Percentiles rank a stretch among this genome's conserved stretches.
Evolutionary conservation across 768 basidiomycete genomes (phyloP).

Genomic region (Amanita phalloides): DNA sequence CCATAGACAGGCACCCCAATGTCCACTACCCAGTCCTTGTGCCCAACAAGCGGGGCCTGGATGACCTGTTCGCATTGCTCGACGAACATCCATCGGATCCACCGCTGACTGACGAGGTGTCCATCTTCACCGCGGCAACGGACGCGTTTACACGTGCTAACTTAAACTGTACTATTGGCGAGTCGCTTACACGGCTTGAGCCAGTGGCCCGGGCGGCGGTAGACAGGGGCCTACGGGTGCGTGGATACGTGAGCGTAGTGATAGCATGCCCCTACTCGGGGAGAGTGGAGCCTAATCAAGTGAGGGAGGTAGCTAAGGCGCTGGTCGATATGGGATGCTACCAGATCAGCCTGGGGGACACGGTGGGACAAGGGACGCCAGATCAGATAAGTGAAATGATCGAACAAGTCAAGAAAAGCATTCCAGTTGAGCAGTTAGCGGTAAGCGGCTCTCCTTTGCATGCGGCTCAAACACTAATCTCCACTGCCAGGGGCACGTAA

Average conservation of each 20-base stretch:
- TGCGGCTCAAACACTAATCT: not conserved
- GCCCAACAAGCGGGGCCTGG: constrained; percentile 71
- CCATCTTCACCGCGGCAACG: constrained; percentile 83
- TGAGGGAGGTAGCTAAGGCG: constrained; percentile 59
- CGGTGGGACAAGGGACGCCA: constrained; percentile 80
- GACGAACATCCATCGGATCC: constrained; percentile 20
- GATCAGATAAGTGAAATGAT: constrained; percentile 56
- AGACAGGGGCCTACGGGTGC: constrained; percentile 54
- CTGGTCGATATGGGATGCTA: constrained; percentile 89
- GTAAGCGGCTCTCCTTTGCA: constrained; percentile 22
- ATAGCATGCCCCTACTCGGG: constrained; percentile 87
- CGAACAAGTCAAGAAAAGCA: constrained; percentile 50
- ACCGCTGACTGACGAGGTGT: constrained; percentile 69
- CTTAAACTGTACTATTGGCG: constrained; percentile 63
- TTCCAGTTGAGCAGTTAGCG: constrained; percentile 62
- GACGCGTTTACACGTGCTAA: constrained; percentile 83
- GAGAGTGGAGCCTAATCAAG: constrained; percentile 47
- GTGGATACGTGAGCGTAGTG: constrained; percentile 81
- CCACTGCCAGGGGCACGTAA: constrained; percentile 41
- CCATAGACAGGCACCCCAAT: constrained; percentile 39
- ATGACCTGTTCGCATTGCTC: constrained; percentile 53
- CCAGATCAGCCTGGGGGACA: constrained; percentile 88
- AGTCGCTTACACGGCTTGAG: constrained; percentile 55
- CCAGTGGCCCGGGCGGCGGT: constrained; percentile 52
- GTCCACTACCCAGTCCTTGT: constrained; percentile 71